Conservation (phyloP, 768 basidiomycete species). For the Russula ochroleuca region DNA sequence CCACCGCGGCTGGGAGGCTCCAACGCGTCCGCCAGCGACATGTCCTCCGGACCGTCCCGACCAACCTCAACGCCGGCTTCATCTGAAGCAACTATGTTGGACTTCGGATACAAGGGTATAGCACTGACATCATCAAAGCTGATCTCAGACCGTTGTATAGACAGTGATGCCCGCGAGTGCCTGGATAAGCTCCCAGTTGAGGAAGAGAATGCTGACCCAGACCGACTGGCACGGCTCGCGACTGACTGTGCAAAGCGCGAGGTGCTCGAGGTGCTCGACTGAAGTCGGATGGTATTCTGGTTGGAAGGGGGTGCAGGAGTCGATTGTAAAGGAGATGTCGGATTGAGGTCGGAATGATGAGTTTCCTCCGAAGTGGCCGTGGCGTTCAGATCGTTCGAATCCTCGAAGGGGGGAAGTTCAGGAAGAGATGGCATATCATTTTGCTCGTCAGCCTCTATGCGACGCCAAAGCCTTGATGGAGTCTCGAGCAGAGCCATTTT, state of each 20-base stretch:
- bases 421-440: constrained; percentile 79
- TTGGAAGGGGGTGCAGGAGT: constrained; percentile 55
- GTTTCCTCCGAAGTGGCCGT: constrained; percentile 38
- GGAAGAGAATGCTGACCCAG: constrained; percentile 34
- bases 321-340: constrained; percentile 57
- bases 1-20: constrained; percentile 52
- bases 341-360: constrained; percentile 38
- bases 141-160: constrained; percentile 5
- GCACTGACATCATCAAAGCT: constrained; percentile 56
- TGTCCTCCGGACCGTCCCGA: constrained; percentile 37
- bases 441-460: constrained; percentile 73
- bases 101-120: constrained; percentile 50
- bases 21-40: constrained; percentile 55
- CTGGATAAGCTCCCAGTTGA: constrained; percentile 18
- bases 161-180: constrained; percentile 3
- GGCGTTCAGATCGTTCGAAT: constrained; percentile 45
- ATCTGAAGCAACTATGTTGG: constrained; percentile 29
- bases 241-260: constrained; percentile 52
- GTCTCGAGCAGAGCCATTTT: constrained; percentile 49
- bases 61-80: constrained; percentile 9
- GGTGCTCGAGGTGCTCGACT: constrained; percentile 49
- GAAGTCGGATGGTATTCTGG: constrained; percentile 48
- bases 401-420: constrained; percentile 67
- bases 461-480: constrained; percentile 78
- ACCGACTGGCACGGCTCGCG: constrained; percentile 42